Evolutionary conservation across 129 eudicot genomes (phyloP).

Genomic region (Erigeron canadensis): DNA sequence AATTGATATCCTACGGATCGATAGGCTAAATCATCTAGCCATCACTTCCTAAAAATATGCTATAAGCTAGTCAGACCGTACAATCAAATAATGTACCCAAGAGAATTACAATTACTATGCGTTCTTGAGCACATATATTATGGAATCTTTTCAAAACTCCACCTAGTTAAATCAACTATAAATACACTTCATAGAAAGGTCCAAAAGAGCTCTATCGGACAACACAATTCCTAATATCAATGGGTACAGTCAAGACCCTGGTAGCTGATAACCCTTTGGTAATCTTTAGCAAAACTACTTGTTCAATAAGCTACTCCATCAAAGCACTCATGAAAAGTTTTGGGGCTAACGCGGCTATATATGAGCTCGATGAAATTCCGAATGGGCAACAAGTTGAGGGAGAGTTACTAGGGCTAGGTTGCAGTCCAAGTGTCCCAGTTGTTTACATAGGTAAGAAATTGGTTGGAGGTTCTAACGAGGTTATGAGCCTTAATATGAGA

Average conservation of each 20-base stretch:
- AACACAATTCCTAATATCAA: slow-evolving; percentile 5
- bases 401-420: slow-evolving; percentile 33
- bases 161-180: slow-evolving; percentile 5
- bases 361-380: slow-evolving; percentile 41
- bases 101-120: not conserved
- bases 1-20: slow-evolving; percentile 17
- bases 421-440: slow-evolving; percentile 38
- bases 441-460: slow-evolving; percentile 47
- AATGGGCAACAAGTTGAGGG: slow-evolving; percentile 36
- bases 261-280: slow-evolving; percentile 47
- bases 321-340: slow-evolving; percentile 34
- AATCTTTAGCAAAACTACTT: slow-evolving; percentile 48
- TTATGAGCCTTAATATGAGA: slow-evolving; percentile 41
- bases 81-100: not conserved
- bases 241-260: slow-evolving; percentile 37
- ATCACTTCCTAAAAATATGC: not conserved
- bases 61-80: not conserved
- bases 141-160: slow-evolving; percentile 5
- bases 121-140: not conserved
- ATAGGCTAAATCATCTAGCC: not conserved
- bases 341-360: slow-evolving; percentile 40
- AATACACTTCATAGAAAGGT: slow-evolving; percentile 2
- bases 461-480: slow-evolving; percentile 47
- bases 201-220: not conserved
- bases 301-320: slow-evolving; percentile 37